These are phyloP conservation scores for Apocynum venetum DNA, from an alignment of 257 asterid species.

Conservation along the genomic window DNA sequence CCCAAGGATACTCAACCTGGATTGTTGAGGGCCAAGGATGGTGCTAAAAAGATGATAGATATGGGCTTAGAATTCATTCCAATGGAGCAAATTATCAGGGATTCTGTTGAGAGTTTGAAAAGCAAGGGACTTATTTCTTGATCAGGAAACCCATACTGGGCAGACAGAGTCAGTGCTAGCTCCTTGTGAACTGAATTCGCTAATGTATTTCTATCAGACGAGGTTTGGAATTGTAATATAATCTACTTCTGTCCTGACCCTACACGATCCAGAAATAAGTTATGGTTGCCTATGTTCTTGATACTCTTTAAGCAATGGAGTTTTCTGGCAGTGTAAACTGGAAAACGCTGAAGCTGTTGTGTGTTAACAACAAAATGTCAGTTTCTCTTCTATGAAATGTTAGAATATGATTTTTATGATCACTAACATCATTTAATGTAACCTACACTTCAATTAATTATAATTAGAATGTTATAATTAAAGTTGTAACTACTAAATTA, in stretches of 20 bases:
- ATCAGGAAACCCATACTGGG: background rate
- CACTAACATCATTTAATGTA: too few species aligned
- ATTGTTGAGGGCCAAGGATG: conserved; percentile 53
- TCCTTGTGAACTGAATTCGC: background rate
- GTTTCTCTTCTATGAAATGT: background rate
- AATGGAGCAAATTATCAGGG: conserved; percentile 75
- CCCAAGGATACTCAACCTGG: conserved; percentile 80
- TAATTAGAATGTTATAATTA: too few species aligned
- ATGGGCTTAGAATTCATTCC: conserved; percentile 69
- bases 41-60: conserved; percentile 57
- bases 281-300: background rate
- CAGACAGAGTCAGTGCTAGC: background rate
- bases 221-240: background rate
- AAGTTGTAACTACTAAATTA: too few species aligned
- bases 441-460: too few species aligned
- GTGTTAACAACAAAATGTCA: background rate
- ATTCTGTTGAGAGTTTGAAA: conserved; percentile 69
- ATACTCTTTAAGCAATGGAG: background rate
- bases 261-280: background rate
- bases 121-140: conserved; percentile 55
- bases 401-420: too few species aligned
- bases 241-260: background rate
- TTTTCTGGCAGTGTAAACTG: background rate
- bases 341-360: background rate
- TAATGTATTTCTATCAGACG: background rate